Evolutionary conservation across 352 stramenopile genomes (phyloP).

Genomic region (Pythium vanterpoolii): DNA sequence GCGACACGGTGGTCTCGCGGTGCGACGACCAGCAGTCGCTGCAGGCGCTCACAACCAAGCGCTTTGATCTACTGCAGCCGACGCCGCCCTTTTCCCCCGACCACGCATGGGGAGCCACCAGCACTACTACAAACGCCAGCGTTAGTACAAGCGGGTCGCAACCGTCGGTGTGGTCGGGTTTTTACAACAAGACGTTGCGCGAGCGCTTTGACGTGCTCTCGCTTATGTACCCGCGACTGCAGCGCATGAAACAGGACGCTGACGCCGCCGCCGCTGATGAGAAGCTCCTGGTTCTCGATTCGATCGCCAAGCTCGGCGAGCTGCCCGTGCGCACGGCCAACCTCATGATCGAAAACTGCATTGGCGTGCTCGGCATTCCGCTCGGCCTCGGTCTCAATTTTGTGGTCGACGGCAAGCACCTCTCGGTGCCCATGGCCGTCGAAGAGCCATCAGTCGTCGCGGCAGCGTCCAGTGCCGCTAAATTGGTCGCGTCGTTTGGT

Average conservation of each 20-base stretch:
- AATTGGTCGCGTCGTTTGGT: slow-evolving; percentile 68
- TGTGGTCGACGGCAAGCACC: slow-evolving; percentile 70
- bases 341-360: slow-evolving; percentile 90
- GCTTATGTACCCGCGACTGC: slow-evolving; percentile 77
- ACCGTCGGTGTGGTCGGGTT: slow-evolving; percentile 83
- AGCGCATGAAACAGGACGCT: slow-evolving; percentile 34
- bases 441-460: slow-evolving; percentile 86
- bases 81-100: slow-evolving; percentile 36
- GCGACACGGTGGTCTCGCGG: slow-evolving; percentile 15
- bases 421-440: slow-evolving; percentile 83
- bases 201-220: slow-evolving; percentile 81
- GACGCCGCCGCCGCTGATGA: slow-evolving; percentile 5
- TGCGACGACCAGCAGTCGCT: not conserved
- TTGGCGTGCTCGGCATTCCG: slow-evolving; percentile 80
- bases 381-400: slow-evolving; percentile 87
- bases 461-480: slow-evolving; percentile 77
- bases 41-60: slow-evolving; percentile 27
- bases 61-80: slow-evolving; percentile 44
- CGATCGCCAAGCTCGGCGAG: slow-evolving; percentile 48
- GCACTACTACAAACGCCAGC: not conserved
- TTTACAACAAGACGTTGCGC: slow-evolving; percentile 88
- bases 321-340: slow-evolving; percentile 77
- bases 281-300: slow-evolving; percentile 1
- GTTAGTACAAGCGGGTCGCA: slow-evolving; percentile 29
- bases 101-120: slow-evolving; percentile 8